Percentiles rank a stretch among this genome's conserved stretches.
These are phyloP conservation scores for Amorphotheca resinae DNA, from an alignment of 495 filamentous ascomycete genomes.

Conservation along the genomic window DNA sequence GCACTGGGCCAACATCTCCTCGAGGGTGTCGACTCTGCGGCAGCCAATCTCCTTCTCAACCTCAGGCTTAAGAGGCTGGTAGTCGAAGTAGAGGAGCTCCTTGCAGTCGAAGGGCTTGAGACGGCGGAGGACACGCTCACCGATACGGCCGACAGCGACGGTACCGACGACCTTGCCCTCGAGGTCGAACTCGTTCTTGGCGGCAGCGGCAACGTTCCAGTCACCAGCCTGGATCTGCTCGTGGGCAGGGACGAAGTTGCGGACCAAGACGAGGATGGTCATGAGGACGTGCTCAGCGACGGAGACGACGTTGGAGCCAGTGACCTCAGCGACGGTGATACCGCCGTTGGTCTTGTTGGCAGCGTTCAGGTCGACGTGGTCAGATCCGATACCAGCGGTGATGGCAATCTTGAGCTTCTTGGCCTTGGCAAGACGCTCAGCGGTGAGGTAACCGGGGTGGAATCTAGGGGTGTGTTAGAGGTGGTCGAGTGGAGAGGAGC, in stretches of 20 bases:
- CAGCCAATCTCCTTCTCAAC: constrained; percentile 94
- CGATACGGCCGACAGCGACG: constrained; percentile 93
- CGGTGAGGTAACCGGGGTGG: constrained; percentile 96
- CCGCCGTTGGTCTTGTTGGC: constrained; percentile 98
- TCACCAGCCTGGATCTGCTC: constrained; percentile 81
- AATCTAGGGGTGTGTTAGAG: constrained; percentile 45
- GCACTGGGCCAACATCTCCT: constrained; percentile 92
- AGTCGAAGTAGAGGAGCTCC: constrained; percentile 98
- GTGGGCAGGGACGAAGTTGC: constrained; percentile 97
- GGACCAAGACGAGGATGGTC: constrained; percentile 92
- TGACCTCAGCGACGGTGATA: constrained; percentile 88
- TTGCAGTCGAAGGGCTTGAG: constrained; percentile 98
- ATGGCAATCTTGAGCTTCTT: constrained; percentile 97
- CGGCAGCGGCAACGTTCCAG: constrained; percentile 90
- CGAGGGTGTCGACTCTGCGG: constrained; percentile 72
- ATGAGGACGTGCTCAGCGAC: constrained; percentile 94
- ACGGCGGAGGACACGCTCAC: constrained; percentile 91
- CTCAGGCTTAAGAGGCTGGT: constrained; percentile 82
- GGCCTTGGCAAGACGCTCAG: constrained; percentile 90
- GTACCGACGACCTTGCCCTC: constrained; percentile 97
- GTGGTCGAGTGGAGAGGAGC: neutral
- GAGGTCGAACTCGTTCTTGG: constrained; percentile 96
- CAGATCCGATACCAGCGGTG: constrained; percentile 94
- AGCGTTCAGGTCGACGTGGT: constrained; percentile 93
- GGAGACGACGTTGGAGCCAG: constrained; percentile 83